Evolutionary conservation across 2,329 filamentous ascomycete genomes (phyloP), one percentile per base, ranked within the genome.

Genomic region (Lomentospora prolificans): DNA sequence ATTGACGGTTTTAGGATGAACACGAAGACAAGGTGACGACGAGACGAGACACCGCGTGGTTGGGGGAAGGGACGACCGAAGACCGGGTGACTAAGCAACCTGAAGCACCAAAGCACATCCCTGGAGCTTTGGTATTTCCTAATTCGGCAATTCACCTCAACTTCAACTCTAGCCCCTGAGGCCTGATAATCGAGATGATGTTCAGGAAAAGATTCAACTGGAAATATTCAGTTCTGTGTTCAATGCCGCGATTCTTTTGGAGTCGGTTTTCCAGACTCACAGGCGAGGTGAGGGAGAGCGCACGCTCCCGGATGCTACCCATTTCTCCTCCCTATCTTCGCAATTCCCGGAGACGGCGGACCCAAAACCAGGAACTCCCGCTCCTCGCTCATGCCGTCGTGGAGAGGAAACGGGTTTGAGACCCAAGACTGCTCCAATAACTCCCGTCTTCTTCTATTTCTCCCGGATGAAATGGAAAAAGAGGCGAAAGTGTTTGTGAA

Each of bases 1-100:
- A 53, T 53, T 53, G 51, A 24, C 51, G 25, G 51, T 53, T 53
- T 53, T 25, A 36, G 22, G 19, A 36, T 19, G 31, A 17, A 25
- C 9, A 24, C 9, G 19, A 39, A 53, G 31, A 19, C 22, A n/a
- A 9, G 51, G 44, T 9, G 22, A 48, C 8, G 44, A 3, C 17
- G 22, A 12, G 19, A 22, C 2, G 6, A 48, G 7, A 22, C n/a
- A n/a, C n/a, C n/a, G n/a, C n/a, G n/a, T n/a, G n/a, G n/a, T n/a
- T n/a, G n/a, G n/a, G n/a, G n/a, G n/a, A n/a, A n/a, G n/a, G n/a
- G n/a, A n/a, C n/a, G n/a, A n/a, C n/a, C n/a, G n/a, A n/a, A n/a
- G n/a, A n/a, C n/a, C n/a, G n/a, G 2, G 19, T 51, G 50, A 51
- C 50, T 51, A 51, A 51, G 50, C 50, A 30, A 10, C 2, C 50